Evolutionary conservation across 106 monocot species (phyloP).

Genomic region (Dioscorea alata): DNA sequence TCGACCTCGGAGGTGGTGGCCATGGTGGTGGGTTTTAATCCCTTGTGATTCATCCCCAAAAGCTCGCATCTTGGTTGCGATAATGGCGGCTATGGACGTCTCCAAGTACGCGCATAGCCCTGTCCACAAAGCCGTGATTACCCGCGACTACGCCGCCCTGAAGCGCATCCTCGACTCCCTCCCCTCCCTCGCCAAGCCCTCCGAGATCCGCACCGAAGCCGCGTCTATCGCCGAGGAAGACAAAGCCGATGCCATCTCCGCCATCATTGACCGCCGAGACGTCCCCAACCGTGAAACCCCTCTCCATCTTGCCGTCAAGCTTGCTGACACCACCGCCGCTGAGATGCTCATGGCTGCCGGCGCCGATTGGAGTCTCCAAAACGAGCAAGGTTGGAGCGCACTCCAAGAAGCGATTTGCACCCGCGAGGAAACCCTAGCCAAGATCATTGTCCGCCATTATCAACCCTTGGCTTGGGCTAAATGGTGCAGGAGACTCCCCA

Average conservation of each 20-base stretch:
- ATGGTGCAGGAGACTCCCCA: slow-evolving; percentile 83
- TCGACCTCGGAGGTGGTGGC: no score
- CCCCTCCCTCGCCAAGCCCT: slow-evolving; percentile 42
- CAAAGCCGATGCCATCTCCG: slow-evolving; percentile 60
- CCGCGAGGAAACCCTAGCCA: slow-evolving; percentile 60
- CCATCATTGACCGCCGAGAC: slow-evolving; percentile 69
- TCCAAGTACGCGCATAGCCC: slow-evolving; percentile 71
- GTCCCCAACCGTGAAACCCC: slow-evolving; percentile 78
- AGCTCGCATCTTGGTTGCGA: no score
- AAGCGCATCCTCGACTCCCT: slow-evolving; percentile 34
- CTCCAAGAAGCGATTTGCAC: slow-evolving; percentile 83
- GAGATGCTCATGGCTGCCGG: slow-evolving; percentile 86
- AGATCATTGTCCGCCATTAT: slow-evolving; percentile 71
- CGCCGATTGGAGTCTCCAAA: slow-evolving; percentile 89
- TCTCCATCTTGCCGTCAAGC: slow-evolving; percentile 67
- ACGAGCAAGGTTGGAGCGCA: slow-evolving; percentile 87
- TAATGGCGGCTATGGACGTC: slow-evolving; percentile 49
- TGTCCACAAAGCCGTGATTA: slow-evolving; percentile 54
- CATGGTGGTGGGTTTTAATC: no score
- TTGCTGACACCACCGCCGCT: slow-evolving; percentile 41
- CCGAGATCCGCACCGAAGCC: slow-evolving; percentile 53
- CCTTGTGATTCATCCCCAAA: no score
- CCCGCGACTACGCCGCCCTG: slow-evolving; percentile 46
- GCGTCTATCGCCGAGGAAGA: slow-evolving; percentile 66
- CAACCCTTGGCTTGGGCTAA: slow-evolving; percentile 89